phyloP scores from a whole-genome alignment of 2,329 filamentous ascomycete species.

The Xylaria sp. region DNA sequence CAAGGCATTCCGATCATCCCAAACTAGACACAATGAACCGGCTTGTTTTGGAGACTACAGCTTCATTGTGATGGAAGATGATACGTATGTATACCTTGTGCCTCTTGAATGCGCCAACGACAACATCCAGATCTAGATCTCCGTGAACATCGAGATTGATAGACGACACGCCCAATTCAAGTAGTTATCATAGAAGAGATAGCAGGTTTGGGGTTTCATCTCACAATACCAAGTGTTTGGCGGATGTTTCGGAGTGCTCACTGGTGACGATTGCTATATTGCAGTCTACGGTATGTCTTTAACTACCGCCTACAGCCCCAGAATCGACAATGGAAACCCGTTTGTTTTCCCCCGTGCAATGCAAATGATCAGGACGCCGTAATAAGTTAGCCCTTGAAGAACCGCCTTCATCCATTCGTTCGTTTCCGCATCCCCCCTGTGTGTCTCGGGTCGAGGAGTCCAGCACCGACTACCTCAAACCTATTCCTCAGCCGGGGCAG shows the following conservation, averaged over 20 bases:
- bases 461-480: slow-evolving; percentile 42
- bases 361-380: slow-evolving; percentile 36
- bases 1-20: too few relatives aligned
- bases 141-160: too few relatives aligned
- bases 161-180: too few relatives aligned
- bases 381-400: slow-evolving; percentile 26
- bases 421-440: slow-evolving; percentile 6
- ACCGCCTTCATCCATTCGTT: slow-evolving; percentile 11
- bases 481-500: slow-evolving; percentile 48
- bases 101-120: too few relatives aligned
- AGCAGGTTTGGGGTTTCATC: not conserved
- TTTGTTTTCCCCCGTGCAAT: slow-evolving; percentile 29
- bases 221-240: not conserved
- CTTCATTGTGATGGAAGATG: too few relatives aligned
- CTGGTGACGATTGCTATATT: slow-evolving; percentile 26
- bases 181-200: too few relatives aligned
- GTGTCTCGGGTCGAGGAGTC: slow-evolving; percentile 34
- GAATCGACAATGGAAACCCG: slow-evolving; percentile 24
- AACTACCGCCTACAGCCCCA: slow-evolving; percentile 19
- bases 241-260: not conserved
- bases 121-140: too few relatives aligned
- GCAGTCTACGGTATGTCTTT: slow-evolving; percentile 19
- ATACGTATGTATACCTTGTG: too few relatives aligned
- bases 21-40: too few relatives aligned
- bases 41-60: too few relatives aligned